Percentiles rank a stretch among this genome's conserved stretches.
Evolutionary conservation across 75 land plant species (phyloP).

Genomic region (Selaginella tamariscina): DNA sequence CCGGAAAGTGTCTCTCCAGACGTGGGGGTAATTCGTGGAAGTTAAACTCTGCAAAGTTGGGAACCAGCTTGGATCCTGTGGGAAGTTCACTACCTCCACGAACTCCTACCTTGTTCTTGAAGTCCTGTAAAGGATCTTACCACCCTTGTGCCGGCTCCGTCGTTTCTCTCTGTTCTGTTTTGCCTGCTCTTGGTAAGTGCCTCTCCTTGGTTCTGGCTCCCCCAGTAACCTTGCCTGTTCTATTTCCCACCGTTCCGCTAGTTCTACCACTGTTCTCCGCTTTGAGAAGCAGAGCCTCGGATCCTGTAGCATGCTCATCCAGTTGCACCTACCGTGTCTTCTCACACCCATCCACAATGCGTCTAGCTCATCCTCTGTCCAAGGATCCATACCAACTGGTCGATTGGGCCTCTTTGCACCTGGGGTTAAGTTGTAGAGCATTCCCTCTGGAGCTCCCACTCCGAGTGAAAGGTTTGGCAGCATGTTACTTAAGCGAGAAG

Average conservation of each 20-base stretch:
- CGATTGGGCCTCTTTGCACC: neutral
- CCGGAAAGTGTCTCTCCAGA: too few relatives aligned
- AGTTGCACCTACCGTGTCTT: slow-evolving; percentile 74
- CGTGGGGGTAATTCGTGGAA: too few relatives aligned
- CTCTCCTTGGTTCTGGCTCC: slow-evolving; percentile 21
- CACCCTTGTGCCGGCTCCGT: neutral
- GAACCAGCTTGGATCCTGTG: slow-evolving; percentile 1
- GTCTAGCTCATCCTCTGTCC: slow-evolving; percentile 98
- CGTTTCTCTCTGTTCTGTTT: neutral
- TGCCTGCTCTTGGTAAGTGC: slow-evolving; percentile 20
- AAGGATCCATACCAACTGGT: slow-evolving; percentile 22
- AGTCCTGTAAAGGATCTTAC: neutral
- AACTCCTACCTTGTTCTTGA: neutral
- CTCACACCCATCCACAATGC: slow-evolving; percentile 88
- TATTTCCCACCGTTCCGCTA: slow-evolving; percentile 61
- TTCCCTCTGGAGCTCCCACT: slow-evolving; percentile 13
- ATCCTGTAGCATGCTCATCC: slow-evolving; percentile 74
- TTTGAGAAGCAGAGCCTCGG: slow-evolving; percentile 51
- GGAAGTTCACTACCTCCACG: neutral
- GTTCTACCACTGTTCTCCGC: slow-evolving; percentile 44
- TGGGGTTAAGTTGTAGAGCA: slow-evolving; percentile 8
- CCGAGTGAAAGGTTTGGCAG: neutral
- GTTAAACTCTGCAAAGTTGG: slow-evolving; percentile 8
- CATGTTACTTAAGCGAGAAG: neutral
- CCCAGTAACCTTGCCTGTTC: slow-evolving; percentile 63